A percentile compares a stretch with the other conserved stretches of the same genome.
Conservation (phyloP, 345 rosid species). For the Rhizophora apiculata region DNA sequence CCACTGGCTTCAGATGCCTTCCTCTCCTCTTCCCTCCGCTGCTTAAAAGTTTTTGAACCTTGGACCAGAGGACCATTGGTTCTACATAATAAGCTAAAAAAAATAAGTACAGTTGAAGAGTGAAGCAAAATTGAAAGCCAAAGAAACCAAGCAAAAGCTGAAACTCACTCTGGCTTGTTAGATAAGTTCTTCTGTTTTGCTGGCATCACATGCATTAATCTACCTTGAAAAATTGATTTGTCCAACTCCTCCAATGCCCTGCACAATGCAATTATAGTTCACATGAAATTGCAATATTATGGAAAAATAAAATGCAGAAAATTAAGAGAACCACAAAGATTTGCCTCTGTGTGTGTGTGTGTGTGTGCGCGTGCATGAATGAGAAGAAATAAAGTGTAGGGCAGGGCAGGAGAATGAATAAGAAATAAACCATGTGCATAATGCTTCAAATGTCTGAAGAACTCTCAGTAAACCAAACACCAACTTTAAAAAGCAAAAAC, state of each 20-base stretch:
- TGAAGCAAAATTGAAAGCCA: conserved; percentile 2
- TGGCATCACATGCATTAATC: conserved; percentile 83
- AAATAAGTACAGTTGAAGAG: background rate
- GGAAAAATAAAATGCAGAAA: background rate
- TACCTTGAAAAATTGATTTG: conserved; percentile 80
- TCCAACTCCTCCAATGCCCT: conserved; percentile 82
- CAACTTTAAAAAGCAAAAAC: too few species aligned
- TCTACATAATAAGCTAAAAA: conserved; percentile 24
- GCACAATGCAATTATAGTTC: conserved; percentile 19
- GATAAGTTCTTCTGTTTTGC: conserved; percentile 49
- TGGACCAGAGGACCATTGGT: conserved; percentile 25
- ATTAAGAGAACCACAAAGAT: background rate
- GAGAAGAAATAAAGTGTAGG: too few species aligned
- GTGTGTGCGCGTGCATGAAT: too few species aligned
- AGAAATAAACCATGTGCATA: too few species aligned
- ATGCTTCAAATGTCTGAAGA: too few species aligned
- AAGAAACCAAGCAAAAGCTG: conserved; percentile 5
- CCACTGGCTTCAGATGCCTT: conserved; percentile 92
- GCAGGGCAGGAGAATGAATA: too few species aligned
- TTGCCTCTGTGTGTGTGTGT: background rate
- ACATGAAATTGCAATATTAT: background rate
- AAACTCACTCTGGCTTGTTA: conserved; percentile 55
- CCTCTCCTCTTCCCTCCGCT: conserved; percentile 69
- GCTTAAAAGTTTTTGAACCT: conserved; percentile 66
- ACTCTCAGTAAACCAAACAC: too few species aligned